These are phyloP conservation scores for Syzygium syzygioides DNA, from an alignment of 441 rosid species.

Conservation along the genomic window DNA sequence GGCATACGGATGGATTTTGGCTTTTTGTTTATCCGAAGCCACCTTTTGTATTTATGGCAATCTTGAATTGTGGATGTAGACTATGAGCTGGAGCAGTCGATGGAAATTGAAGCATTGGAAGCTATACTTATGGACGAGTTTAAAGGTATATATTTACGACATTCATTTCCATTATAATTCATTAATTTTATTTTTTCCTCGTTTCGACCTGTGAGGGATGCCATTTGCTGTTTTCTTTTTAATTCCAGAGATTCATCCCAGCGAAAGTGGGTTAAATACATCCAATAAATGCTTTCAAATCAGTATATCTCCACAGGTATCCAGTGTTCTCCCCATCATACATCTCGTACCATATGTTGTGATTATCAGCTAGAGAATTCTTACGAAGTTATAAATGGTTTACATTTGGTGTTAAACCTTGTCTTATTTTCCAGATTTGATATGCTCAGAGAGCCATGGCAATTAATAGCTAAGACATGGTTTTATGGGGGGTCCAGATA, in stretches of 20 bases:
- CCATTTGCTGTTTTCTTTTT: background rate
- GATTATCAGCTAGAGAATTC: background rate
- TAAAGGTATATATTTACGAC: conserved; percentile 41
- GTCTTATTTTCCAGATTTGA: background rate
- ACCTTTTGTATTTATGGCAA: background rate
- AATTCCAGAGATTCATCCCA: conserved; percentile 71
- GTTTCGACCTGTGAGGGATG: background rate
- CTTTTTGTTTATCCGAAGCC: background rate
- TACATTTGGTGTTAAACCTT: background rate
- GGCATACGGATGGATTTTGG: background rate
- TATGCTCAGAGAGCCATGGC: background rate
- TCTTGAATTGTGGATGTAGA: conserved; percentile 36
- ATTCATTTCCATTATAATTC: background rate
- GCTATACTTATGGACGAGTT: conserved; percentile 97
- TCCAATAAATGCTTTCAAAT: conserved; percentile 79
- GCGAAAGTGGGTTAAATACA: conserved; percentile 89
- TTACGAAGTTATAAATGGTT: background rate
- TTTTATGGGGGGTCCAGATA: background rate
- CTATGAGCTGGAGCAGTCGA: conserved; percentile 76
- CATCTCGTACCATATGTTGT: background rate
- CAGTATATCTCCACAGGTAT: conserved; percentile 69
- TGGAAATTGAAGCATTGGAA: conserved; percentile 95
- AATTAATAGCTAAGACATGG: background rate
- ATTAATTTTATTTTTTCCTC: background rate
- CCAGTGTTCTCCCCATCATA: background rate